A percentile compares a stretch with the other conserved stretches of the same genome.
Conservation (phyloP, 768 basidiomycete genomes). For the Lentinula edodes region DNA sequence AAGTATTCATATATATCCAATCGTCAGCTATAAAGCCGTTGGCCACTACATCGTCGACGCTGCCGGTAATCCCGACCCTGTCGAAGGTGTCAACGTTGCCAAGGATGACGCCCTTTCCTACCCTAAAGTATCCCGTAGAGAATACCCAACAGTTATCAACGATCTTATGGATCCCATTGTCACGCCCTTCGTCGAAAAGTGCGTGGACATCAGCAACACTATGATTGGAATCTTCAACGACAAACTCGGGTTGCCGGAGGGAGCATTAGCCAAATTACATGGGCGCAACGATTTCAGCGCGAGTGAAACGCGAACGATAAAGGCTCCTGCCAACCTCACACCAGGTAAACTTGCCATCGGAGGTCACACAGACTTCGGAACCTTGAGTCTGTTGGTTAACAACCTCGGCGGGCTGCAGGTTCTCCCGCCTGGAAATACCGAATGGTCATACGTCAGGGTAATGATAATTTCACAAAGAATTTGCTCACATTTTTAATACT, state of each 20-base stretch:
- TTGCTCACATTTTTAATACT: slow-evolving; percentile 12
- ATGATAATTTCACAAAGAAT: slow-evolving; percentile 17
- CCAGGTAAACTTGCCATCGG: slow-evolving; percentile 29
- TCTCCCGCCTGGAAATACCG: slow-evolving; percentile 49
- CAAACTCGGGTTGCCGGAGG: slow-evolving; percentile 35
- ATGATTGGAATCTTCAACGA: slow-evolving; percentile 38
- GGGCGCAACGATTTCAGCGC: slow-evolving; percentile 27
- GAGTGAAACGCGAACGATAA: slow-evolving; percentile 39
- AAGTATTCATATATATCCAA: background rate
- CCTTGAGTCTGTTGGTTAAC: slow-evolving; percentile 68
- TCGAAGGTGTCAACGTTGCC: slow-evolving; percentile 43
- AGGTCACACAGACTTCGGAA: slow-evolving; percentile 67
- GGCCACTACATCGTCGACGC: slow-evolving; percentile 41
- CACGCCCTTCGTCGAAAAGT: slow-evolving; percentile 14
- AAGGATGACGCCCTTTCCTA: slow-evolving; percentile 46
- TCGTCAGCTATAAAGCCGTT: slow-evolving; percentile 32
- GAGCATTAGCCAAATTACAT: slow-evolving; percentile 31
- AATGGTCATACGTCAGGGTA: slow-evolving; percentile 68
- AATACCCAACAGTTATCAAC: slow-evolving; percentile 36
- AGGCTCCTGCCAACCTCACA: slow-evolving; percentile 25
- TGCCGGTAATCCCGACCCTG: slow-evolving; percentile 33
- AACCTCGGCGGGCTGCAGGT: slow-evolving; percentile 68
- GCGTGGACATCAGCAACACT: slow-evolving; percentile 28
- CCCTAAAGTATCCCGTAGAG: slow-evolving; percentile 33
- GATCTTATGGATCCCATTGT: slow-evolving; percentile 31